Conservation (phyloP, 495 filamentous ascomycete species). For the Parmelia sp. region DNA sequence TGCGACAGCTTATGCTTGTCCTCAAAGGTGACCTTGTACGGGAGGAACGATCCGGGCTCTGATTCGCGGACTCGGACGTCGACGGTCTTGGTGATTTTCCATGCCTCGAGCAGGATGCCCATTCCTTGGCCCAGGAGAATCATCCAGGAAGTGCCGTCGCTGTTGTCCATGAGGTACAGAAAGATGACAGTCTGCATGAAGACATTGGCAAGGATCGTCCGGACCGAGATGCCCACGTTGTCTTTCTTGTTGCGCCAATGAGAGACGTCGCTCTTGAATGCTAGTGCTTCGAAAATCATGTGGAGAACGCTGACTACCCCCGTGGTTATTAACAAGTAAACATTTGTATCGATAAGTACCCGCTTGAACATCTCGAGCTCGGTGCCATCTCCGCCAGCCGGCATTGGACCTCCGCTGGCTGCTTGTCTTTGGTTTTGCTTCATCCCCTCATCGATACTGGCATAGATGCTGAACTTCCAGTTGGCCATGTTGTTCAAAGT, state of each 20-base stretch:
- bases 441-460: conserved; percentile 77
- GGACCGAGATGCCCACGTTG: conserved; percentile 88
- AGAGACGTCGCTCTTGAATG: conserved; percentile 94
- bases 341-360: conserved; percentile 88
- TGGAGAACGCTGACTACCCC: conserved; percentile 79
- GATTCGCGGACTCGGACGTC: conserved; percentile 76
- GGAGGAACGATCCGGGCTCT: conserved; percentile 58
- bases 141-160: conserved; percentile 97
- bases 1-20: conserved; percentile 95
- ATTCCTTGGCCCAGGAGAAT: conserved; percentile 89
- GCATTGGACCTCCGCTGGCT: conserved; percentile 54
- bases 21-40: conserved; percentile 81
- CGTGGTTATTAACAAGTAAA: conserved; percentile 80
- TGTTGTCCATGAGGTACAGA: conserved; percentile 97
- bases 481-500: conserved; percentile 72
- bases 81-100: conserved; percentile 98
- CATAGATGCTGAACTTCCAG: conserved; percentile 86
- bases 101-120: conserved; percentile 89
- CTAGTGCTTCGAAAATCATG: conserved; percentile 91
- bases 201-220: conserved; percentile 93
- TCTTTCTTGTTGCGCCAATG: conserved; percentile 99
- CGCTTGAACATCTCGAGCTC: conserved; percentile 97
- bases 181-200: conserved; percentile 97
- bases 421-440: conserved; percentile 72
- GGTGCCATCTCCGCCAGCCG: conserved; percentile 64